phyloP scores from a whole-genome alignment of 2,329 filamentous ascomycete genomes.

The Oidium heveae region DNA sequence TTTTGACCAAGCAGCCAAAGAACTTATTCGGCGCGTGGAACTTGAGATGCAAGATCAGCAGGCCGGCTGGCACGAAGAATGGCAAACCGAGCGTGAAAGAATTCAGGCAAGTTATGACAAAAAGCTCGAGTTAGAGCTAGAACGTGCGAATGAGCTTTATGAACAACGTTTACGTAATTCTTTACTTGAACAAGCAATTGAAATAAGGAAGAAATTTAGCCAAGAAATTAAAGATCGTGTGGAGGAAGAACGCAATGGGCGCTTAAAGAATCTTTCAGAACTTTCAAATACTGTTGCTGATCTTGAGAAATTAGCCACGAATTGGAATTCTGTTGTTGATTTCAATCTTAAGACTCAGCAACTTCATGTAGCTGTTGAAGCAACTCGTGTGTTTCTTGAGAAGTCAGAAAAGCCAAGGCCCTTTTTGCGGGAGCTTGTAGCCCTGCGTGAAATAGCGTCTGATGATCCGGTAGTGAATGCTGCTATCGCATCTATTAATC shows the following conservation, averaged over 20 bases:
- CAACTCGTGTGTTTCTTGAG: conserved; percentile 63
- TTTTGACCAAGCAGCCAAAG: conserved; percentile 67
- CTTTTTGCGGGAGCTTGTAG: conserved; percentile 79
- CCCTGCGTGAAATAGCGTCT: conserved; percentile 72
- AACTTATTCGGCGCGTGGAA: conserved; percentile 75
- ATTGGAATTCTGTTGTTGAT: conserved; percentile 82
- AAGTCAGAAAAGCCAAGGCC: conserved; percentile 50
- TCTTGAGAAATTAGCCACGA: conserved; percentile 63
- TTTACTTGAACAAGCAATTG: conserved; percentile 72
- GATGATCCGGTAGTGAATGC: conserved; percentile 73
- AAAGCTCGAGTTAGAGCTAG: conserved; percentile 53
- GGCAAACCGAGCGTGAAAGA: conserved; percentile 63
- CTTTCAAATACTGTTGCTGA: conserved; percentile 55
- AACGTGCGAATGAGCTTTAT: conserved; percentile 54
- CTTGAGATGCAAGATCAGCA: conserved; percentile 61
- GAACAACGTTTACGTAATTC: conserved; percentile 66
- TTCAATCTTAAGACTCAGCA: conserved; percentile 83
- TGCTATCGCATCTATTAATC: conserved; percentile 91
- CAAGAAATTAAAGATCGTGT: conserved; percentile 56
- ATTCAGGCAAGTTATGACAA: conserved; percentile 56
- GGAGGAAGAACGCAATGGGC: conserved; percentile 66
- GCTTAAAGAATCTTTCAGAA: conserved; percentile 64
- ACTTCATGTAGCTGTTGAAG: conserved; percentile 84
- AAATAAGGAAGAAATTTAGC: conserved; percentile 65
- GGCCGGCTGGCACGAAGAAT: conserved; percentile 62